Conservation (phyloP, 2,329 filamentous ascomycete genomes). For the Epichloe sylvatica region DNA sequence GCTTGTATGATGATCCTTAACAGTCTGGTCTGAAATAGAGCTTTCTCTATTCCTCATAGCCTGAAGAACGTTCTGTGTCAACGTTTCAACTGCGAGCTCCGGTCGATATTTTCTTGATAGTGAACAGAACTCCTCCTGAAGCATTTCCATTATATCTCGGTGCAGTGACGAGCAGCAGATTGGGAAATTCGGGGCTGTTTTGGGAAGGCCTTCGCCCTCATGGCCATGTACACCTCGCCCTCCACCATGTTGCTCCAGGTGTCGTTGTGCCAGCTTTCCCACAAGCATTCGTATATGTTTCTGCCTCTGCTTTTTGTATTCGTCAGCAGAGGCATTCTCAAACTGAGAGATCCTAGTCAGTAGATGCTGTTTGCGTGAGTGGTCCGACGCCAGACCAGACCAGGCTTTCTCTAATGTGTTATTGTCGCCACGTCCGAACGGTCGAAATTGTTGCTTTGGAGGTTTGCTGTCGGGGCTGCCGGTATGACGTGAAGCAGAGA, state of each 20-base stretch:
- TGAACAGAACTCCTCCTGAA: slow-evolving; percentile 36
- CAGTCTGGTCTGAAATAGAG: background rate
- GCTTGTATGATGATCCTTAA: background rate
- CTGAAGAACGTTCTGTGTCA: slow-evolving; percentile 32
- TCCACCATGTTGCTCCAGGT: slow-evolving; percentile 2
- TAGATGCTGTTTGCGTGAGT: slow-evolving; percentile 34
- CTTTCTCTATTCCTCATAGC: slow-evolving; percentile 12
- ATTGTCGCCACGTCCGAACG: slow-evolving; percentile 70
- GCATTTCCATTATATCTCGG: slow-evolving; percentile 31
- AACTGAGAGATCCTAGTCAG: slow-evolving; percentile 12
- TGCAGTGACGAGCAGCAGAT: slow-evolving; percentile 37
- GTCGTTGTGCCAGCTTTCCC: background rate
- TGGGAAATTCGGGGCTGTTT: slow-evolving; percentile 27
- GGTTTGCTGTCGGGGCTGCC: slow-evolving; percentile 35
- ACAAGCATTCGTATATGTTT: slow-evolving; percentile 13
- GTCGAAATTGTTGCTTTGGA: slow-evolving; percentile 50
- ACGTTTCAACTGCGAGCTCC: slow-evolving; percentile 27
- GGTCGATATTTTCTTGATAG: slow-evolving; percentile 27
- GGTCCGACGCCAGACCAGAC: slow-evolving; percentile 42
- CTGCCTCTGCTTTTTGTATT: background rate
- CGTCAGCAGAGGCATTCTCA: background rate
- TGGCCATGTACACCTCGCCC: slow-evolving; percentile 19
- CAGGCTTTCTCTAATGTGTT: slow-evolving; percentile 67
- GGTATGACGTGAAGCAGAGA: slow-evolving; percentile 50
- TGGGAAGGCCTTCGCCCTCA: slow-evolving; percentile 9